phyloP scores from a whole-genome alignment of 2,329 filamentous ascomycete species.

The Plectosphaerella cucumerina region DNA sequence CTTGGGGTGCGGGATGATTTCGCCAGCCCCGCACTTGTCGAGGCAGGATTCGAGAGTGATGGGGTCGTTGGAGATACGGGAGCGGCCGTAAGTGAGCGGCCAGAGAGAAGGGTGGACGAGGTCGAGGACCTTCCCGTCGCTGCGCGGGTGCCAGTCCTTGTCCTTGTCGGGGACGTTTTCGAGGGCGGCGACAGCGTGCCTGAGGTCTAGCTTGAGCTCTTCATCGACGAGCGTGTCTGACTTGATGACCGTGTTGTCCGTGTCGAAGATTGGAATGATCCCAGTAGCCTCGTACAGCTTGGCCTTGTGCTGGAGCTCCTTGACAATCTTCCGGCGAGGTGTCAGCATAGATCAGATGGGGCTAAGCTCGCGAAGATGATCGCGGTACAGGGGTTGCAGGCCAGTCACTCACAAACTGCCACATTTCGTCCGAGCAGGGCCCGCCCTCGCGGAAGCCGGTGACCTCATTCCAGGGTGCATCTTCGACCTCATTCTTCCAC shows the following conservation, averaged over 20 bases:
- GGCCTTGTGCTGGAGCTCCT: conserved; percentile 16
- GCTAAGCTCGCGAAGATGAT: conserved; percentile 11
- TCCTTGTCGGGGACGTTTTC: conserved; percentile 43
- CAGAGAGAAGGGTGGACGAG: conserved; percentile 62
- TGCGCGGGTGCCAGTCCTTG: conserved; percentile 60
- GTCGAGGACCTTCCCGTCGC: conserved; percentile 53
- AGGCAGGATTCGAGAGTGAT: conserved; percentile 34
- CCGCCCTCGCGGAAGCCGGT: neutral
- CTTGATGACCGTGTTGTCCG: conserved; percentile 26
- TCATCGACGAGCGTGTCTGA: conserved; percentile 23
- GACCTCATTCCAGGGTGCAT: neutral
- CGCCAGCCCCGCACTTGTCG: conserved; percentile 25
- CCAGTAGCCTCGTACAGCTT: conserved; percentile 25
- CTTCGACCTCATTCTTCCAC: conserved; percentile 14
- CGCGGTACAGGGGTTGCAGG: too few species aligned
- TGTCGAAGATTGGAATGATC: conserved; percentile 28
- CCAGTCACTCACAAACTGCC: neutral
- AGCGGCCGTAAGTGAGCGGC: conserved; percentile 51
- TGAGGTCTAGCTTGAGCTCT: conserved; percentile 30
- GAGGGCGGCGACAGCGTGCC: conserved; percentile 36
- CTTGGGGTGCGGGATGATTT: conserved; percentile 16
- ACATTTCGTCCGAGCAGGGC: neutral
- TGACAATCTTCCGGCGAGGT: conserved; percentile 18
- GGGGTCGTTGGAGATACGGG: conserved; percentile 22
- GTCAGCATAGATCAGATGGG: conserved; percentile 20